These are phyloP conservation scores for Albizia julibrissin DNA, from an alignment of 306 rosid species.

Conservation along the genomic window DNA sequence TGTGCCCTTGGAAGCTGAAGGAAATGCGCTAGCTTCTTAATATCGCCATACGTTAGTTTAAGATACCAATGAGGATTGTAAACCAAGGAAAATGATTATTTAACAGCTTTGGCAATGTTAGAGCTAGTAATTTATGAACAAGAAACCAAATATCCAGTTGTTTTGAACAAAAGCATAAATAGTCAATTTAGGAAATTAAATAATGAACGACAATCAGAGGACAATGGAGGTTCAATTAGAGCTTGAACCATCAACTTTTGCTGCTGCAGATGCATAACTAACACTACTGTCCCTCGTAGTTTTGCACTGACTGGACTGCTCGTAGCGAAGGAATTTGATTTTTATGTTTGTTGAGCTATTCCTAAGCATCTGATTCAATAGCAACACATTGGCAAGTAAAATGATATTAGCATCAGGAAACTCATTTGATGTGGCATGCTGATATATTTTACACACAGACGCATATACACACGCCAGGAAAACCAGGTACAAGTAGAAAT, in stretches of 20 bases:
- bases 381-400: not conserved
- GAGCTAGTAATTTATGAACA: slow-evolving; percentile 36
- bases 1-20: not conserved
- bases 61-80: not conserved
- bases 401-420: not conserved
- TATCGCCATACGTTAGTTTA: not conserved
- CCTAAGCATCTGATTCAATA: slow-evolving; percentile 74
- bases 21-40: not conserved
- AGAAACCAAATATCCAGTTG: slow-evolving; percentile 13
- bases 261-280: slow-evolving; percentile 98
- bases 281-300: slow-evolving; percentile 85
- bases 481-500: not conserved
- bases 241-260: slow-evolving; percentile 66
- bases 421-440: not conserved
- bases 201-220: slow-evolving; percentile 25
- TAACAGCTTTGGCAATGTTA: slow-evolving; percentile 28
- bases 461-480: not conserved
- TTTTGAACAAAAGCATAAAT: slow-evolving; percentile 27
- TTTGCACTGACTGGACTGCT: slow-evolving; percentile 92
- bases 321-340: slow-evolving; percentile 81
- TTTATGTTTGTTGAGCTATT: slow-evolving; percentile 64
- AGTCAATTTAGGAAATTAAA: slow-evolving; percentile 36
- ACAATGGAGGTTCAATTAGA: slow-evolving; percentile 34
- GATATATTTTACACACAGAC: not conserved
- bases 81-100: not conserved